These are phyloP conservation scores for Coemansia sp. DNA, from an alignment of 192 early-diverging fungal species.

Conservation along the genomic window DNA sequence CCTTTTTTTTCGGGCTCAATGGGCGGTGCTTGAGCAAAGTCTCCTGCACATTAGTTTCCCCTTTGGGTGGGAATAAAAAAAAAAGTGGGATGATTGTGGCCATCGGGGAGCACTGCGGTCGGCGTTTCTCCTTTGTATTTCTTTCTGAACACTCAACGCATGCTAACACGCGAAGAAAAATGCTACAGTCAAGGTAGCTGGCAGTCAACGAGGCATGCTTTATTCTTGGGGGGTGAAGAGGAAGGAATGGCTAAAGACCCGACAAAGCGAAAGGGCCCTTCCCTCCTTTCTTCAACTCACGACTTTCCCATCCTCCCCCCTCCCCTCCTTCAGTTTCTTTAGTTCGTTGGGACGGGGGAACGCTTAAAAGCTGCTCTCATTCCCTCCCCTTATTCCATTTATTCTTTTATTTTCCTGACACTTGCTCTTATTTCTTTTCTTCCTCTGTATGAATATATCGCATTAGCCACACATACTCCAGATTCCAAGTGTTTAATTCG, in stretches of 20 bases:
- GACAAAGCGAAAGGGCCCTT: background rate
- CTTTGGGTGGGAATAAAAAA: background rate
- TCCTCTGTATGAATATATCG: conserved; percentile 3
- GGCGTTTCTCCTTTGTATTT: conserved; percentile 6
- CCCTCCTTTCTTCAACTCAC: conserved; percentile 1
- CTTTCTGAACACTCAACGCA: background rate
- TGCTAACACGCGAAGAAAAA: background rate
- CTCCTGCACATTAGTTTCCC: background rate
- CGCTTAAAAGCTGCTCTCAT: conserved; percentile 6
- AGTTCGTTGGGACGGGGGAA: background rate
- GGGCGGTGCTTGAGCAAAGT: background rate
- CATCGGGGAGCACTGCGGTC: background rate
- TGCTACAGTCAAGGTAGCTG: conserved; percentile 2
- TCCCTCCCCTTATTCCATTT: background rate
- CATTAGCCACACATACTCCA: background rate
- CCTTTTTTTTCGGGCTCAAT: background rate
- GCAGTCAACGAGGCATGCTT: background rate
- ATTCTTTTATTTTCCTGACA: background rate
- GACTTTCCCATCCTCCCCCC: background rate
- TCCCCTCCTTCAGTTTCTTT: background rate
- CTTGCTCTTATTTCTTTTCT: background rate
- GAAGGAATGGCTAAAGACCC: background rate
- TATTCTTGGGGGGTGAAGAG: background rate
- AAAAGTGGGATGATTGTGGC: background rate
- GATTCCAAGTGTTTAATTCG: background rate